These are phyloP conservation scores for Metroxylon sagu DNA, from an alignment of 176 grass and related monocot genomes.

Conservation along the genomic window DNA sequence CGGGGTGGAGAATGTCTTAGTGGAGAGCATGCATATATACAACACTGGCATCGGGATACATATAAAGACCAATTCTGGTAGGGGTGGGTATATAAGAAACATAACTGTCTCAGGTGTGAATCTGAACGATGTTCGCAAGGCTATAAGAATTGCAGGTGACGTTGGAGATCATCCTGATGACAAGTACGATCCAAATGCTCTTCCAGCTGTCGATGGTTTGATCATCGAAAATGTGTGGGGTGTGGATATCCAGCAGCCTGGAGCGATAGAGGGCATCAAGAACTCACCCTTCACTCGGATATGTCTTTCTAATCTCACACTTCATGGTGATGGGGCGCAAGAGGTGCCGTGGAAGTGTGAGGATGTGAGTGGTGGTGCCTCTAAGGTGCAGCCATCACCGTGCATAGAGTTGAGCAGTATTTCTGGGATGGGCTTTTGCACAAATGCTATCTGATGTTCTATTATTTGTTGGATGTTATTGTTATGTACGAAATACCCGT, in stretches of 20 bases:
- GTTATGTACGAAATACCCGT: too few relatives aligned
- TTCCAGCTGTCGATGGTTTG: conserved; percentile 46
- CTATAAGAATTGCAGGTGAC: conserved; percentile 53
- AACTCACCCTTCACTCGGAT: conserved; percentile 57
- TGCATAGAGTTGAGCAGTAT: conserved; percentile 62
- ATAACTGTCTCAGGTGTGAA: conserved; percentile 63
- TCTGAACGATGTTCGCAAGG: conserved; percentile 49
- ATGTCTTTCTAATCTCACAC: conserved; percentile 63
- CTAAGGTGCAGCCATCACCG: conserved; percentile 52
- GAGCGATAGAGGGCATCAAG: conserved; percentile 65
- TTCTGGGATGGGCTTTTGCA: conserved; percentile 50
- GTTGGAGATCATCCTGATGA: conserved; percentile 73
- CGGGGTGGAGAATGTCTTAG: conserved; percentile 57
- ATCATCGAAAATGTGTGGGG: conserved; percentile 76
- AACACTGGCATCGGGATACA: conserved; percentile 59
- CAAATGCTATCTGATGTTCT: conserved; percentile 33
- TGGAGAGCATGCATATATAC: conserved; percentile 65
- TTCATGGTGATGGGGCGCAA: conserved; percentile 1
- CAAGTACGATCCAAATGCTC: conserved; percentile 44
- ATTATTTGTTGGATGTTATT: too few relatives aligned
- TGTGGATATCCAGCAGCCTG: conserved; percentile 60
- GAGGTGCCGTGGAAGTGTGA: conserved; percentile 55
- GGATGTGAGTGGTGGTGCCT: conserved; percentile 55
- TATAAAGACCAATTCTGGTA: conserved; percentile 82
- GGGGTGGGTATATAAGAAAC: conserved; percentile 72